These are phyloP conservation scores for Aaosphaeria pasadenensis DNA, from an alignment of 2,329 filamentous ascomycete genomes.

Conservation along the genomic window DNA sequence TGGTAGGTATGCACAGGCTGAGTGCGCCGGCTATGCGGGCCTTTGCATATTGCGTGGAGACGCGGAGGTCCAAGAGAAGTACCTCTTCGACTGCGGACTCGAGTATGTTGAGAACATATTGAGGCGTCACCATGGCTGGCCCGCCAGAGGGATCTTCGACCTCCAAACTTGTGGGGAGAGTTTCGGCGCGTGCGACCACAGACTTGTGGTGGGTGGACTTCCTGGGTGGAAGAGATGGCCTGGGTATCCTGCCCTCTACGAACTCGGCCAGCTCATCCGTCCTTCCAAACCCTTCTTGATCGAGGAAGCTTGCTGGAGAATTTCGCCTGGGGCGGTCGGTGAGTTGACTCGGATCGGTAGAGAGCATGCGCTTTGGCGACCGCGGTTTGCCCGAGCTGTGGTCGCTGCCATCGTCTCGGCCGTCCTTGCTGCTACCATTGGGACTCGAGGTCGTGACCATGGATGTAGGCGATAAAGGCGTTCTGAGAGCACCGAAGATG, in stretches of 20 bases:
- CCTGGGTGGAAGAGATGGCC: slow-evolving; percentile 30
- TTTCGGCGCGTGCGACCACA: slow-evolving; percentile 42
- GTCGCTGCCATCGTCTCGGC: slow-evolving; percentile 10
- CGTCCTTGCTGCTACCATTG: slow-evolving; percentile 15
- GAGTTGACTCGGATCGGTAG: slow-evolving; percentile 41
- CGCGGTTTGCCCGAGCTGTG: slow-evolving; percentile 25
- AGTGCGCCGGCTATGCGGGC: slow-evolving; percentile 77
- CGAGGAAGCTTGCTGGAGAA: slow-evolving; percentile 45
- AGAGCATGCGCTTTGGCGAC: slow-evolving; percentile 50
- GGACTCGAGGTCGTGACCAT: slow-evolving; percentile 17
- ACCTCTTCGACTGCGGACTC: slow-evolving; percentile 50
- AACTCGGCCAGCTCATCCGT: slow-evolving; percentile 35
- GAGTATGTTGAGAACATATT: slow-evolving; percentile 49
- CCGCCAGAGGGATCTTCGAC: slow-evolving; percentile 24
- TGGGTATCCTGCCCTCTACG: slow-evolving; percentile 25
- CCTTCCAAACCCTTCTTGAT: slow-evolving; percentile 30
- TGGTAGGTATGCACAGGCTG: slow-evolving; percentile 93
- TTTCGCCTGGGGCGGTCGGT: slow-evolving; percentile 43
- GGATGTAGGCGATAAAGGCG: slow-evolving; percentile 36
- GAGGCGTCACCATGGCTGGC: slow-evolving; percentile 44
- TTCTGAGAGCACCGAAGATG: slow-evolving; percentile 19
- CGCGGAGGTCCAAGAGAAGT: slow-evolving; percentile 80
- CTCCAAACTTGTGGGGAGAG: slow-evolving; percentile 37
- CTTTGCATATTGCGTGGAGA: slow-evolving; percentile 75
- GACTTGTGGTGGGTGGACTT: slow-evolving; percentile 12